A percentile compares a stretch with the other conserved stretches of the same genome.
Conservation (phyloP, 805 yeast species). For the Teunomyces kruisii region DNA sequence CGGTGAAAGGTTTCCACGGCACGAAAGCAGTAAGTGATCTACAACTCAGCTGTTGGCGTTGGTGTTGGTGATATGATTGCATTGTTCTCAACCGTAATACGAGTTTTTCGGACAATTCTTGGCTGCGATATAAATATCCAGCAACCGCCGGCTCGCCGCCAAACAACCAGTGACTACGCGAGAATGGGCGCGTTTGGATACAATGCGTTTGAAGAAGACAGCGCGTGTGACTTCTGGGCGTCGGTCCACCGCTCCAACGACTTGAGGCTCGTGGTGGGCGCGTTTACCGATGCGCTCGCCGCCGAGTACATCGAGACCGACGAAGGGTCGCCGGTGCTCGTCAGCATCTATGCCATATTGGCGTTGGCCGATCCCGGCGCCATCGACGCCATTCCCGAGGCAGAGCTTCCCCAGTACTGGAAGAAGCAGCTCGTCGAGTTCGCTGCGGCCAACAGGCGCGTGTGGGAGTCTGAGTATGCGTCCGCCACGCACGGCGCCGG, state of each 20-base stretch:
- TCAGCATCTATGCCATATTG: not conserved
- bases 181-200: not conserved
- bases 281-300: not conserved
- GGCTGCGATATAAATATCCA: not conserved
- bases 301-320: not conserved
- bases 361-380: not conserved
- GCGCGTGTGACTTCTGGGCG: not conserved
- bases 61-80: too few species aligned
- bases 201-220: not conserved
- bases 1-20: too few species aligned
- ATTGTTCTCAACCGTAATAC: not conserved
- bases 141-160: not conserved
- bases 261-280: not conserved
- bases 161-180: too few species aligned
- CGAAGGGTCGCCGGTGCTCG: not conserved
- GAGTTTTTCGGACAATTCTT: not conserved
- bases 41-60: too few species aligned
- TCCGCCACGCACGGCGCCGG: not conserved
- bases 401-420: not conserved
- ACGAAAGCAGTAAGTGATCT: too few species aligned
- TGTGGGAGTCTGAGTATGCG: not conserved
- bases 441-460: not conserved
- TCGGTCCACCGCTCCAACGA: not conserved
- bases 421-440: not conserved
- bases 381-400: not conserved